Evolutionary conservation across 768 basidiomycete genomes (phyloP).

Genomic region (Suillus paluster): DNA sequence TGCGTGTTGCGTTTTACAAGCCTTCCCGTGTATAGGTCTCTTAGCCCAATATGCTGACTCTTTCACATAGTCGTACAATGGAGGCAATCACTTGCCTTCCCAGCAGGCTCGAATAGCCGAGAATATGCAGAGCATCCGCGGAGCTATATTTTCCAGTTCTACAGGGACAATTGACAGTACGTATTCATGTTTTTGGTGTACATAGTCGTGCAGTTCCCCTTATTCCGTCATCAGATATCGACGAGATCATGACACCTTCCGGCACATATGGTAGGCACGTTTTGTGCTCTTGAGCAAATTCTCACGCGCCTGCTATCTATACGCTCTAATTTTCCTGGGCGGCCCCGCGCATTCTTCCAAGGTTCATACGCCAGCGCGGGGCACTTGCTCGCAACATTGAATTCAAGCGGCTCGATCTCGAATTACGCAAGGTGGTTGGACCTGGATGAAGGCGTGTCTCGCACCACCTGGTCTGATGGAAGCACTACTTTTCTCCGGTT

Average conservation of each 20-base stretch:
- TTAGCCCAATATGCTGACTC: neutral
- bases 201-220: neutral
- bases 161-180: constrained; percentile 64
- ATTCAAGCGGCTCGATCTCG: constrained; percentile 36
- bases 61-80: constrained; percentile 60
- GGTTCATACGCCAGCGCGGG: constrained; percentile 75
- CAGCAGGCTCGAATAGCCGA: constrained; percentile 48
- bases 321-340: constrained; percentile 8
- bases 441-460: constrained; percentile 61
- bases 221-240: constrained; percentile 46
- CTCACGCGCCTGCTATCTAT: constrained; percentile 1
- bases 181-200: constrained; percentile 8
- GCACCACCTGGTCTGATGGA: constrained; percentile 63
- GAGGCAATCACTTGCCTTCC: constrained; percentile 62
- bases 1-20: constrained; percentile 32
- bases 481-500: constrained; percentile 55
- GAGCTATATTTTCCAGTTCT: constrained; percentile 59
- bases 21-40: neutral
- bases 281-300: neutral
- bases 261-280: constrained; percentile 61
- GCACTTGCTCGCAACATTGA: constrained; percentile 55
- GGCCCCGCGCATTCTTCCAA: constrained; percentile 29
- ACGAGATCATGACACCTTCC: constrained; percentile 52
- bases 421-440: constrained; percentile 73
- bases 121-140: constrained; percentile 56